Evolutionary conservation across 225 moss, liverwort and hornwort genomes (phyloP), one percentile per base, ranked within the genome.

Genomic region (Physcomitrium patens): DNA sequence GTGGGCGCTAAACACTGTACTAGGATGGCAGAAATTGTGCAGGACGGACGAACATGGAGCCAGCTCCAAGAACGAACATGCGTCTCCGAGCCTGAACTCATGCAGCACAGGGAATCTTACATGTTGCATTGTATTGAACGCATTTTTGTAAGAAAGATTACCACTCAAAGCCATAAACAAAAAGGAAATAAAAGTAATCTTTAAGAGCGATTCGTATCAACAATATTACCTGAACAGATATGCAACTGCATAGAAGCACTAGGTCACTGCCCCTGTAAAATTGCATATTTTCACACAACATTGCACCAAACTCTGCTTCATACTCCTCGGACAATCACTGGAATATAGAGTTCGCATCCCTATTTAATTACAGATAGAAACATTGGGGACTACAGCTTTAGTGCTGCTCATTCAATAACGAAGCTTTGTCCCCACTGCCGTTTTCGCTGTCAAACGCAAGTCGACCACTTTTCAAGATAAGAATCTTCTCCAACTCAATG

Each of bases 401-500:
- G 71, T 51, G 52, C 48, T 68, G 14, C 31, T 80, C 61, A 74
- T 27, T 1, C 31, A 80, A 60, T 17, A 79, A 62, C 6, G 69
- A 65, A 43, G 56, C 48, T 70, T 75, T 84, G 27, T 85, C 82
- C 0, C 76, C 78, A 31, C 73, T 79, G 12, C 68, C 45, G 14
- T 73, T 85, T 49, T 76, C 76, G 50, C 24, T 69, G 10, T 82
- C 82, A 5, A 82, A 70, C 53, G 76, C 73, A 27, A 79, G 69
- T 60, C 80, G 78, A 43, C 68, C 81, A 64, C 81, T 77, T 53
- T 85, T 85, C 1, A 78, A 1, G 46, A 78, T 68, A 4, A 81
- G 22, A 26, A 85, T 81, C 76, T 81, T 85, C 68, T 82, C 82
- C 55, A 82, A 61, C 60, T 82, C 82, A 7, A 85, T 76, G 59